Evolutionary conservation across 2,329 filamentous ascomycete genomes (phyloP), one percentile per base, ranked within the genome.

Genomic region (Aspergillus udagawae): DNA sequence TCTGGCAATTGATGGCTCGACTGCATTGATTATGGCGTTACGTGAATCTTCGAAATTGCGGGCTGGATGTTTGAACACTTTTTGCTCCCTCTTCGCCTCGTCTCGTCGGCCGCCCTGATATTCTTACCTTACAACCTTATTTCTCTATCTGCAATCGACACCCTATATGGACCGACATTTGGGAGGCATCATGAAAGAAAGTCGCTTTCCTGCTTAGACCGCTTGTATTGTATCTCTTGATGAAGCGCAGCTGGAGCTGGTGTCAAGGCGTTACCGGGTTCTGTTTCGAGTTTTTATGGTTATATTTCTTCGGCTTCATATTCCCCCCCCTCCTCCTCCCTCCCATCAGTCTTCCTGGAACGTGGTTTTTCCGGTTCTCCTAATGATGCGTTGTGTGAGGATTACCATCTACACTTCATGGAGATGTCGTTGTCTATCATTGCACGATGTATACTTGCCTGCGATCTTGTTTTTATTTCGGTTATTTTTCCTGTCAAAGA

Each of bases 21-120:
- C 61, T 65, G 69, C 67, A 71, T 70, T 64, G 44, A 67, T 67
- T 60, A 60, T 60, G 70, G 70, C 69, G 70, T 73, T 69, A 59
- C 60, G 62, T 66, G 65, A 62, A 65, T 60, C 69, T 65, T 67
- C 54, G 63, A 71, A 56, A 61, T 64, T 65, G 59, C 56, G 63
- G 67, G 67, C 65, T 63, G 68, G 68, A 67, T 70, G 67, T 68
- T 65, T 70, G 68, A 68, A 63, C 63, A 57, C 51, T 57, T 54
- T 56, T 56, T 58, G 20, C 28, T 48, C 44, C 53, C 49, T 60
- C 52, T 52, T 49, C 48, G 28, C 57, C 42, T 44, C 56, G 48
- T 48, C 55, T 49, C 27, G 23, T 29, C 21, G 41, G 32, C 28
- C 54, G 42, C 44, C 35, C 6, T 44, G 41, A 23, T 52, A 29